Evolutionary conservation across 2,329 filamentous ascomycete species (phyloP).

Genomic region (Gnomoniopsis sp.): DNA sequence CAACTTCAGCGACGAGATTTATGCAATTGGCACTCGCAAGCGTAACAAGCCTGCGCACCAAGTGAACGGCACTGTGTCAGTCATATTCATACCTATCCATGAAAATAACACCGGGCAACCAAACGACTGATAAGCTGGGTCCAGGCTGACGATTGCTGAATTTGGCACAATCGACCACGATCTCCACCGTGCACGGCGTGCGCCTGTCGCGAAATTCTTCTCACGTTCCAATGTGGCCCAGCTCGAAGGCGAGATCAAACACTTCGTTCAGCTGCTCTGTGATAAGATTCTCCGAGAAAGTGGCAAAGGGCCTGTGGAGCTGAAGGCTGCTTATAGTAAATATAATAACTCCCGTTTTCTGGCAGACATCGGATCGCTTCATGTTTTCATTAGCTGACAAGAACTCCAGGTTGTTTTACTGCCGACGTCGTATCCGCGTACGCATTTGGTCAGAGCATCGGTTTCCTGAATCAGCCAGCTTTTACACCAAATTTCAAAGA

Average conservation of each 20-base stretch:
- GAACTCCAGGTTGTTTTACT: conserved; percentile 1
- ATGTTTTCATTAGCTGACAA: too few species aligned
- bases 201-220: conserved; percentile 21
- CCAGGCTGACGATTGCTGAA: conserved; percentile 2
- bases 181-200: conserved; percentile 19
- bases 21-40: conserved; percentile 15
- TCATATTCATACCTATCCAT: neutral
- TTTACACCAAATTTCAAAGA: conserved; percentile 25
- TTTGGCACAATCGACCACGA: conserved; percentile 18
- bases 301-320: conserved; percentile 5
- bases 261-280: conserved; percentile 19
- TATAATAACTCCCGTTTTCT: too few species aligned
- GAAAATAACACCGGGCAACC: neutral
- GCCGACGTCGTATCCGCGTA: conserved; percentile 16
- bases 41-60: conserved; percentile 18
- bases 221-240: conserved; percentile 17
- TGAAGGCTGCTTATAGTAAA: conserved; percentile 14
- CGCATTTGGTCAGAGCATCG: conserved; percentile 23
- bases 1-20: conserved; percentile 25
- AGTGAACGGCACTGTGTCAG: conserved; percentile 12
- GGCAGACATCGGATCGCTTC: too few species aligned
- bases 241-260: conserved; percentile 21
- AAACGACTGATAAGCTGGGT: neutral
- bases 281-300: conserved; percentile 16
- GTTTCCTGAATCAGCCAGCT: conserved; percentile 23